Percentiles rank a stretch among this genome's conserved stretches.
phyloP scores from a whole-genome alignment of 192 early-diverging fungal genomes.

The Gonapodya prolifera region DNA sequence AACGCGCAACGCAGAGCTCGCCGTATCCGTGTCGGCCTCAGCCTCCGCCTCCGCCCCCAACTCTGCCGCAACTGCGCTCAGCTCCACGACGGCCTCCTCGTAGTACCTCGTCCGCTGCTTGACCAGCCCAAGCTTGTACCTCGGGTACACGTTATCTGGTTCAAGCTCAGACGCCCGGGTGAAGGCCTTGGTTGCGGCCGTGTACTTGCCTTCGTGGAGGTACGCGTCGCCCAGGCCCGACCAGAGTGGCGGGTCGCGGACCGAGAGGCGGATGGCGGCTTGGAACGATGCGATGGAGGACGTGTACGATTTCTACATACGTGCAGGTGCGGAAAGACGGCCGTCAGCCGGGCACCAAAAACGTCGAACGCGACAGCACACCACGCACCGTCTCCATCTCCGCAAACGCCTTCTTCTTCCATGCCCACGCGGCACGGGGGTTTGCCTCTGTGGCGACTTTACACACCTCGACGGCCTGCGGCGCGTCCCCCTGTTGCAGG shows the following conservation, averaged over 20 bases:
- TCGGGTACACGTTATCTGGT: conserved; percentile 25
- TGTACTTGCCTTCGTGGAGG: conserved; percentile 51
- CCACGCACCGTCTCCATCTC: conserved; percentile 25
- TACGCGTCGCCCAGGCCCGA: conserved; percentile 70
- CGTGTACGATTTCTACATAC: conserved; percentile 24
- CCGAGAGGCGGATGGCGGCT: conserved; percentile 59
- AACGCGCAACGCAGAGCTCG: conserved; percentile 14
- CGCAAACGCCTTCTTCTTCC: conserved; percentile 63
- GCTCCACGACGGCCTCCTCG: conserved; percentile 36
- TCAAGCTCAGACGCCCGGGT: conserved; percentile 53
- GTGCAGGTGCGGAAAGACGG: not conserved
- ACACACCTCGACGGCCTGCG: conserved; percentile 36
- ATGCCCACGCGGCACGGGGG: conserved; percentile 57
- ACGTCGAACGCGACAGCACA: not conserved
- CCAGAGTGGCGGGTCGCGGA: conserved; percentile 54
- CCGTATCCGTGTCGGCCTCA: not conserved
- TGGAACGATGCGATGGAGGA: conserved; percentile 64
- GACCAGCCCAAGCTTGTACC: conserved; percentile 32
- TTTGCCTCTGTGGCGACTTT: conserved; percentile 19
- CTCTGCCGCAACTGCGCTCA: conserved; percentile 16
- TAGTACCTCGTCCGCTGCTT: conserved; percentile 37
- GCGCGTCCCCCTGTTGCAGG: conserved; percentile 24
- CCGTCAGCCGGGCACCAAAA: not conserved
- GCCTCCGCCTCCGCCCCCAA: conserved; percentile 19
- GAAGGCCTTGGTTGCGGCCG: conserved; percentile 66